A percentile compares a stretch with the other conserved stretches of the same genome.
Evolutionary conservation across 495 filamentous ascomycete genomes (phyloP).

Genomic region (Podospora anserina): DNA sequence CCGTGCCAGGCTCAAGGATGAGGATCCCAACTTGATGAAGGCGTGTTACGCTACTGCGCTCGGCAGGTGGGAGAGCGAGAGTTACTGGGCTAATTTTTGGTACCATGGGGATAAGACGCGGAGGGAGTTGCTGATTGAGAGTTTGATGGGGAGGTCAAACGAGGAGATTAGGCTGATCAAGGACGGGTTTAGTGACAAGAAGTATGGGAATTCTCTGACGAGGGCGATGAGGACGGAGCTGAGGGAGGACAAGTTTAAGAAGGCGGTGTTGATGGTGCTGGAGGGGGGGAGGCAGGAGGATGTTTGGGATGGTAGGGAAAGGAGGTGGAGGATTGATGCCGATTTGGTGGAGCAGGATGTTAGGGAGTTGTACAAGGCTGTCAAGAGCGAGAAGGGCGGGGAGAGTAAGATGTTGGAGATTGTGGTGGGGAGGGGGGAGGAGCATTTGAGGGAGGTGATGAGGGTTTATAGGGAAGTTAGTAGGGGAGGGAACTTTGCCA

Average conservation of each 20-base stretch:
- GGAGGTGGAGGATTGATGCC: slow-evolving; percentile 37
- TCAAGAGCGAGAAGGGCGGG: slow-evolving; percentile 73
- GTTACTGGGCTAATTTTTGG: slow-evolving; percentile 98
- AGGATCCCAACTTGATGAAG: slow-evolving; percentile 70
- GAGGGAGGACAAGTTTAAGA: slow-evolving; percentile 91
- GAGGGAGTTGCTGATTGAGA: slow-evolving; percentile 87
- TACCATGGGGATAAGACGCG: slow-evolving; percentile 85
- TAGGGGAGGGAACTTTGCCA: slow-evolving; percentile 69
- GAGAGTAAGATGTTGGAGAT: slow-evolving; percentile 89
- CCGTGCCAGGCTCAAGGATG: slow-evolving; percentile 69
- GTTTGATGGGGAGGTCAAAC: slow-evolving; percentile 83
- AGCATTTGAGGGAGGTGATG: slow-evolving; percentile 77
- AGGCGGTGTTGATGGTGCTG: slow-evolving; percentile 78
- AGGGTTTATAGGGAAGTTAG: slow-evolving; percentile 66
- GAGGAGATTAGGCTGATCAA: slow-evolving; percentile 87
- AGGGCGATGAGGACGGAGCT: slow-evolving; percentile 88
- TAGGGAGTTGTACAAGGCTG: slow-evolving; percentile 62
- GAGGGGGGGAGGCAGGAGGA: slow-evolving; percentile 84
- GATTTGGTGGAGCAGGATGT: slow-evolving; percentile 69
- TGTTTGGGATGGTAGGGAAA: slow-evolving; percentile 45
- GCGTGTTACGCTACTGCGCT: slow-evolving; percentile 85
- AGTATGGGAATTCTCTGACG: slow-evolving; percentile 78
- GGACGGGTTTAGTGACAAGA: slow-evolving; percentile 85
- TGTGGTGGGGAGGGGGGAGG: slow-evolving; percentile 73
- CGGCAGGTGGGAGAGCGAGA: slow-evolving; percentile 88